Percentiles rank a stretch among this genome's conserved stretches.
phyloP scores from a whole-genome alignment of 805 yeast genomes.

The Yarrowia sp. region DNA sequence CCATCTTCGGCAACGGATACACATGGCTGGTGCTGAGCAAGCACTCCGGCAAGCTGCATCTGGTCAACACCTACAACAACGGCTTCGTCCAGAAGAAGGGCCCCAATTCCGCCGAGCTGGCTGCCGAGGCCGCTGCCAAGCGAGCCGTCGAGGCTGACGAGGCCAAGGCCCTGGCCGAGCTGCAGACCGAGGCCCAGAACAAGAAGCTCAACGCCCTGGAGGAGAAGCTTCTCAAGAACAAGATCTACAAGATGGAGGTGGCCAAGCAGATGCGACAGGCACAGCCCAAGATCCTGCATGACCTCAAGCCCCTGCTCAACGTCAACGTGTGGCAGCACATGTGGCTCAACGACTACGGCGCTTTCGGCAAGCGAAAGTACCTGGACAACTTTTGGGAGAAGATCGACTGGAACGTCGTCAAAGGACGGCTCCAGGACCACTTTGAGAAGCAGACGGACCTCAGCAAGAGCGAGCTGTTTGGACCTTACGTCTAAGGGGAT shows the following conservation, averaged over 20 bases:
- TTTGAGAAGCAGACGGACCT: slow-evolving; percentile 21
- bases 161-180: slow-evolving; percentile 42
- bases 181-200: not conserved
- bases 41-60: slow-evolving; percentile 45
- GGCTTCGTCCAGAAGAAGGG: slow-evolving; percentile 52
- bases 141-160: slow-evolving; percentile 47
- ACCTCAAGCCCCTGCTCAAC: slow-evolving; percentile 58
- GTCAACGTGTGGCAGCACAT: slow-evolving; percentile 86
- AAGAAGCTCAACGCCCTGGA: slow-evolving; percentile 32
- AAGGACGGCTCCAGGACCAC: slow-evolving; percentile 14
- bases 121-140: slow-evolving; percentile 21
- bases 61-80: slow-evolving; percentile 85
- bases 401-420: slow-evolving; percentile 67
- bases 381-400: slow-evolving; percentile 72
- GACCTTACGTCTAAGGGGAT: slow-evolving; percentile 15
- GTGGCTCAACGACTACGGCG: slow-evolving; percentile 80
- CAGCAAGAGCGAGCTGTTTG: slow-evolving; percentile 22
- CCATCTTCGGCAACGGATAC: slow-evolving; percentile 86
- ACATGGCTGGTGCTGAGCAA: slow-evolving; percentile 70
- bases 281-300: slow-evolving; percentile 24
- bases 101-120: slow-evolving; percentile 27
- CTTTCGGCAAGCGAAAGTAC: slow-evolving; percentile 67
- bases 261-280: slow-evolving; percentile 26
- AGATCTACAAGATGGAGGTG: not conserved
- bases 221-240: slow-evolving; percentile 29